Evolutionary conservation across 2,329 filamentous ascomycete species (phyloP), one percentile per base, ranked within the genome.

Genomic region (Neopestalotiopsis rosae): DNA sequence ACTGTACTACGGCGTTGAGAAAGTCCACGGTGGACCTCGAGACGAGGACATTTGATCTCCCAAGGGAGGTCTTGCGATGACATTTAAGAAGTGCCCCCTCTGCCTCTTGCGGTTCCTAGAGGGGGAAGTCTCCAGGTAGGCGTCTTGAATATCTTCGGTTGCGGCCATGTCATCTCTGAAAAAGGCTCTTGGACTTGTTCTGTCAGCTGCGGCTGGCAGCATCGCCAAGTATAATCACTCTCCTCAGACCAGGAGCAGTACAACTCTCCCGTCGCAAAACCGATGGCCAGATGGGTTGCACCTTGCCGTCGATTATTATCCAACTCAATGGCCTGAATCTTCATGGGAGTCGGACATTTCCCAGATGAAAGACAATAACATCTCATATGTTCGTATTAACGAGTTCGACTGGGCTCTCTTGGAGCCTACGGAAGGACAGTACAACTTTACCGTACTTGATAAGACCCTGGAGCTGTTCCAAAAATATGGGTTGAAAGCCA

Each of bases 341-440:
- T 68, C 72, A 64, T 74, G 72, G 73, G 72, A 74, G 24, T 17
- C 70, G 5, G 73, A 74, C 49, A 70, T 74, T 5, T 67, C 72
- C 12, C 68, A 66, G 9, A 74, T 74, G 72, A 65, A 62, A 20
- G 71, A 71, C 24, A 68, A 70, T 20, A 74, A 74, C 34, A 68
- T 74, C 49, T 71, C 72, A 2, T 74, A 72, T 56, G 69, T 74
- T 20, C 72, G 73, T 28, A 59, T 74, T 62, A 74, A 72, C 59
- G 73, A 74, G 59, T 74, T 74, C 32, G 73, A 74, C 67, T 74
- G 73, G 73, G 64, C 67, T 12, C 49, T 74, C 24, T 40, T 74
- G 32, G 73, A 74, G 42, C 72, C 73, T 0, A 40, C 62, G 24
- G 69, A 74, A 56, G 72, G 73, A 12, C 42, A 67, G 3, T 74